Conservation (phyloP, 306 rosid species). For the Rubus idaeus region DNA sequence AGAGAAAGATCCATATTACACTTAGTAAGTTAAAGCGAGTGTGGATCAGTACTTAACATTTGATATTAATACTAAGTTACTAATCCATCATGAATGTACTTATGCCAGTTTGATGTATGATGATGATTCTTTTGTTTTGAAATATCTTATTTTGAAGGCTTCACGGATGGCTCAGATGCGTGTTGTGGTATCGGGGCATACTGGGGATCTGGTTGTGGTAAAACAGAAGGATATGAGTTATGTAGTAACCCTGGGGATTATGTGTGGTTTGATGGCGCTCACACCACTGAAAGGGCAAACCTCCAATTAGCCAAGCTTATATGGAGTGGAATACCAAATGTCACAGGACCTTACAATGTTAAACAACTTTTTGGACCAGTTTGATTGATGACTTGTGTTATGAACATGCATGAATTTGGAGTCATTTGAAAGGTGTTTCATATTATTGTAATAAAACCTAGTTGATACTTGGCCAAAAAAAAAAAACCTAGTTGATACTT, state of each 20-base stretch:
- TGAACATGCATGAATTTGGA: too few relatives aligned
- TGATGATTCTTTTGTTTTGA: not conserved
- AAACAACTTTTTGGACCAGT: constrained; percentile 22
- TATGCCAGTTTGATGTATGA: too few relatives aligned
- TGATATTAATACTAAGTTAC: too few relatives aligned
- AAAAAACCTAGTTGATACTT: too few relatives aligned
- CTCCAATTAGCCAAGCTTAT: constrained; percentile 13
- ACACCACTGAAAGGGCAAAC: constrained; percentile 30
- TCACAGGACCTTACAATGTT: constrained; percentile 27
- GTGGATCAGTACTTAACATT: too few relatives aligned
- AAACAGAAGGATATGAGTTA: constrained; percentile 13
- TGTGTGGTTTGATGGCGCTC: constrained; percentile 29
- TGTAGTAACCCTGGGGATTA: constrained; percentile 30
- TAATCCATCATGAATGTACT: too few relatives aligned
- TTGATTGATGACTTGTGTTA: not conserved
- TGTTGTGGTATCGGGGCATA: not conserved
- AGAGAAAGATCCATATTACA: too few relatives aligned
- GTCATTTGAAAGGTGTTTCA: too few relatives aligned
- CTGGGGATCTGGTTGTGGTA: constrained; percentile 21
- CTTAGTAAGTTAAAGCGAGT: too few relatives aligned
- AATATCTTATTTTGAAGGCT: constrained; percentile 18
- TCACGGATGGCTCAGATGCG: constrained; percentile 17
- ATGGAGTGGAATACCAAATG: constrained; percentile 27
- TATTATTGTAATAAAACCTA: too few relatives aligned
- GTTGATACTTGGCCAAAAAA: too few relatives aligned